phyloP scores from a whole-genome alignment of 2,329 filamentous ascomycete species.

The Colletotrichum sp. region DNA sequence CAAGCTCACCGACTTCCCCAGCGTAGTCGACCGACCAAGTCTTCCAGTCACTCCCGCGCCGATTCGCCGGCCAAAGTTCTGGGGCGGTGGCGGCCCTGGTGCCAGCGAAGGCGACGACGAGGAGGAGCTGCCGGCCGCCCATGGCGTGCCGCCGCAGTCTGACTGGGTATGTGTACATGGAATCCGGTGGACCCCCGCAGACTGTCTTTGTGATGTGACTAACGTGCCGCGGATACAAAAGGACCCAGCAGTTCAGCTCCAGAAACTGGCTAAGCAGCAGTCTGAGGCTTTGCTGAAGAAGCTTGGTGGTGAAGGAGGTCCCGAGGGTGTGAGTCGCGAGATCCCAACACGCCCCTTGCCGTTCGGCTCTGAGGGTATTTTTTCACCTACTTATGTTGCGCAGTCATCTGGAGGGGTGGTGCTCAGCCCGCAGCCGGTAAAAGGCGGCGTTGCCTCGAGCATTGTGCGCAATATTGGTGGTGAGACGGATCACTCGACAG shows the following conservation, averaged over 20 bases:
- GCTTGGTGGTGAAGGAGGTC: slow-evolving; percentile 42
- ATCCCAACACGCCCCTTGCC: slow-evolving; percentile 56
- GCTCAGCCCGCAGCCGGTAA: slow-evolving; percentile 47
- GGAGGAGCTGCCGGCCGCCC: slow-evolving; percentile 72
- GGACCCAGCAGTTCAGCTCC: slow-evolving; percentile 74
- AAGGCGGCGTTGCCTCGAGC: slow-evolving; percentile 40
- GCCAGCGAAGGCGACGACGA: slow-evolving; percentile 55
- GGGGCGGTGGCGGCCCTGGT: slow-evolving; percentile 55
- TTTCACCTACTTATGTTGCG: slow-evolving; percentile 50
- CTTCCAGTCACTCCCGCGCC: slow-evolving; percentile 90
- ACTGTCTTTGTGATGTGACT: slow-evolving; percentile 62
- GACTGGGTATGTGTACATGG: slow-evolving; percentile 90
- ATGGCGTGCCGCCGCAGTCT: slow-evolving; percentile 84
- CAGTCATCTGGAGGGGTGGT: slow-evolving; percentile 36
- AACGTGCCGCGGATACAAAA: slow-evolving; percentile 56
- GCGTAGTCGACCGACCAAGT: slow-evolving; percentile 80
- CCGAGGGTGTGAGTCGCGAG: slow-evolving; percentile 38
- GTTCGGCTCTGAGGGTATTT: slow-evolving; percentile 55
- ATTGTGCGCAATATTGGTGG: slow-evolving; percentile 34
- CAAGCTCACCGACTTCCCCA: slow-evolving; percentile 87
- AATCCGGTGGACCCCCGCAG: slow-evolving; percentile 49
- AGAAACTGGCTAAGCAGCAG: slow-evolving; percentile 72
- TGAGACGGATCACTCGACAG: slow-evolving; percentile 15
- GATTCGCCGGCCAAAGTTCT: slow-evolving; percentile 71
- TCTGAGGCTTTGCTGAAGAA: slow-evolving; percentile 64